Conservation (phyloP, 1,139 yeast genomes). For the Pichia sp. region DNA sequence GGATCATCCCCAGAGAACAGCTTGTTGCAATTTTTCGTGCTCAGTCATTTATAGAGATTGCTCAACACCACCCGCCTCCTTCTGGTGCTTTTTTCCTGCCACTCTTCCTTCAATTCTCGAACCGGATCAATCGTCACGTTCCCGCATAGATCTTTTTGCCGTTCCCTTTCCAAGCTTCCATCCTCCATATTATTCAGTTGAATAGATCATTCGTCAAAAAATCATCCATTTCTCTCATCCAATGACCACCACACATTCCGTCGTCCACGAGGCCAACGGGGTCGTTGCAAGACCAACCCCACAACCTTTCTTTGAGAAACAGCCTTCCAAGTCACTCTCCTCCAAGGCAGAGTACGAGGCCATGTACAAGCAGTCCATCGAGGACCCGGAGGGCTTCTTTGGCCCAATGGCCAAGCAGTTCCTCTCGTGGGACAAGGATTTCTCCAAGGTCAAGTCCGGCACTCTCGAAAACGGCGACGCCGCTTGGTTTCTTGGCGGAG, state of each 20-base stretch:
- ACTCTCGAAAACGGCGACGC: conserved; percentile 71
- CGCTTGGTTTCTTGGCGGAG: conserved; percentile 93
- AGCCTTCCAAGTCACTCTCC: conserved; percentile 46
- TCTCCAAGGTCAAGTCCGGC: conserved; percentile 69
- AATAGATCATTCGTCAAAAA: no score
- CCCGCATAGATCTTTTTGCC: no score
- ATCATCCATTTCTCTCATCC: no score
- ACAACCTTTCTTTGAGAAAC: conserved; percentile 66
- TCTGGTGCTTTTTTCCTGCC: no score
- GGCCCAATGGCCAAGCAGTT: conserved; percentile 77
- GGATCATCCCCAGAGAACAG: not conserved
- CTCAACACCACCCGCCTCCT: no score
- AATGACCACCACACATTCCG: conserved; percentile 29
- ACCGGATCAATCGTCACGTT: not conserved
- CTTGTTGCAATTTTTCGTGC: not conserved
- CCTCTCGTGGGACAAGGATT: conserved; percentile 82
- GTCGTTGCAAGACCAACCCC: conserved; percentile 66
- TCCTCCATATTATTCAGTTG: not conserved
- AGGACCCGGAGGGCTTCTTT: conserved; percentile 79
- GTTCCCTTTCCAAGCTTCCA: no score
- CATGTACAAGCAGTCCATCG: conserved; percentile 72
- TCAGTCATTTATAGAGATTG: not conserved
- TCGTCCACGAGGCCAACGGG: conserved; percentile 81
- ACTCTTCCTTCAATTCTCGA: not conserved
- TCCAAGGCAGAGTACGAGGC: conserved; percentile 64